Evolutionary conservation across 257 asterid species (phyloP), one percentile per base, ranked within the genome.

Genomic region (Solanum pennellii): DNA sequence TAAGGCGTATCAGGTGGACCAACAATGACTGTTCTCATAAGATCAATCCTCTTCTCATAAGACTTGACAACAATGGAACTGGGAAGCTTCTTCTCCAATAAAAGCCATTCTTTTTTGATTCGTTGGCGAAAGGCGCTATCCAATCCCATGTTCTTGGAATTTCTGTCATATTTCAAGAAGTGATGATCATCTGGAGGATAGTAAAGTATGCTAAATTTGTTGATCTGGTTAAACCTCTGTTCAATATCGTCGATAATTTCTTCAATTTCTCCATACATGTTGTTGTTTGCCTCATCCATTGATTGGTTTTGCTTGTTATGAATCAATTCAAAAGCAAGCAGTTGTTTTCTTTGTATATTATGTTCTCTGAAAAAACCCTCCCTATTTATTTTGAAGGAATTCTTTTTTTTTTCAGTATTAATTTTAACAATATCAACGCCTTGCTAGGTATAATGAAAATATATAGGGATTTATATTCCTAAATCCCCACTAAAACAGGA

Each of bases 21-120:
- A 27, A 87, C 14, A 44, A 92, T 73, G 56, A 84, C 90, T 20
- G 90, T 89, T 71, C 93, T 87, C 92, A 92, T 90, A 13, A 92
- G 90, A 42, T 90, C 91, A 82, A 68, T 84, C 86, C 92, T 77
- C 12, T 27, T 14, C 27, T 62, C 56, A 29, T 88, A 90, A 2
- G 83, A 86, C 86, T 89, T 59, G 3, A 90, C 69, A 73, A 87
- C 87, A 56, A 87, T 75, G 84, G 90, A 89, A 29, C 83, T 73
- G 3, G 92, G 91, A 20, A 80, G 83, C 44, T 76, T 77, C 15
- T 56, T 56, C 65, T 56, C 65, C n/a, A 18, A 6, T 56, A 56
- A 56, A 56, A 56, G n/a, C 65, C n/a, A 18, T 56, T 56, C 65
- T 56, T 56, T 56, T 56, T 56, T 23, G 9, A 56, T 56, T 56